Evolutionary conservation across 495 filamentous ascomycete species (phyloP).

Genomic region (Daldinia bambusicola): DNA sequence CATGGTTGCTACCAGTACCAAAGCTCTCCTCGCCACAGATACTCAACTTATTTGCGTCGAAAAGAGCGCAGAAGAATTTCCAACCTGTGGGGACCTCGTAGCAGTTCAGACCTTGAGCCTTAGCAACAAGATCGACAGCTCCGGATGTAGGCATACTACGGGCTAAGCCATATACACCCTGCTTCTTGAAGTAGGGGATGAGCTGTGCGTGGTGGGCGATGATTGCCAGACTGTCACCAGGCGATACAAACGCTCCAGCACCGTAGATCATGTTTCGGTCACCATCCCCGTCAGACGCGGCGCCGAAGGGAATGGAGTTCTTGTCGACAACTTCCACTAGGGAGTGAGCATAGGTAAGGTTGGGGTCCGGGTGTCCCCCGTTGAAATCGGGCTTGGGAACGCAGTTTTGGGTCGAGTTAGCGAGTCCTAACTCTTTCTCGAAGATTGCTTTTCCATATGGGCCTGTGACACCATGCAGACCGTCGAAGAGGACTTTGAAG

Average conservation of each 20-base stretch:
- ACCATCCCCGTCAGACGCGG: constrained; percentile 94
- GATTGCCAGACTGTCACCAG: constrained; percentile 95
- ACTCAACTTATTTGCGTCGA: constrained; percentile 96
- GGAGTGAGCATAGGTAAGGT: constrained; percentile 97
- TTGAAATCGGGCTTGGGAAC: constrained; percentile 91
- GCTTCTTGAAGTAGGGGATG: constrained; percentile 97
- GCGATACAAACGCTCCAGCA: constrained; percentile 94
- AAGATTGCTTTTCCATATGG: constrained; percentile 96
- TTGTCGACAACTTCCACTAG: constrained; percentile 94
- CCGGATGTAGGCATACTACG: constrained; percentile 97
- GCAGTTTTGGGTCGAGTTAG: constrained; percentile 90
- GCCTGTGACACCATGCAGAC: constrained; percentile 92
- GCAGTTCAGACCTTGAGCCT: constrained; percentile 88
- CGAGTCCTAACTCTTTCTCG: constrained; percentile 87
- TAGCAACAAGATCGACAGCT: constrained; percentile 92
- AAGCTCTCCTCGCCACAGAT: constrained; percentile 99
- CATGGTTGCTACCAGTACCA: constrained; percentile 98
- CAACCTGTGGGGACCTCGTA: constrained; percentile 99
- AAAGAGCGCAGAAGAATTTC: constrained; percentile 99
- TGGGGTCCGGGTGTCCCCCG: constrained; percentile 96
- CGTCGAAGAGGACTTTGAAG: constrained; percentile 98
- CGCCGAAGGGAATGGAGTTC: constrained; percentile 91
- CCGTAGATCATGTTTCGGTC: constrained; percentile 99
- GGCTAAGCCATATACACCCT: constrained; percentile 93
- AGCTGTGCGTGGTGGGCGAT: constrained; percentile 95